A percentile compares a stretch with the other conserved stretches of the same genome.
These are phyloP conservation scores for Psidium friedrichsthalianum DNA, from an alignment of 345 rosid genomes.

Conservation along the genomic window DNA sequence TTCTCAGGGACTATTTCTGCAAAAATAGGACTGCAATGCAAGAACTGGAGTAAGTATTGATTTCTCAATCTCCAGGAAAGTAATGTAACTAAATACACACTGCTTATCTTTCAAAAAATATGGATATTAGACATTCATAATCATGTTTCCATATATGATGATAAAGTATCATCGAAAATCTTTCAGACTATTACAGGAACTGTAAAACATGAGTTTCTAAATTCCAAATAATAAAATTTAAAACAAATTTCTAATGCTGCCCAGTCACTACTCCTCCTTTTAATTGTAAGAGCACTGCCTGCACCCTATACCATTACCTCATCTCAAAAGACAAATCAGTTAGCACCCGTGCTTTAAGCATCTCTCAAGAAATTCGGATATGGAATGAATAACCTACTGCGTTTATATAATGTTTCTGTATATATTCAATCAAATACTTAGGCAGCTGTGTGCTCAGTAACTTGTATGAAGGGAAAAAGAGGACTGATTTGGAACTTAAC, in stretches of 20 bases:
- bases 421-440: neutral
- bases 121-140: neutral
- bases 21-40: slow-evolving; percentile 60
- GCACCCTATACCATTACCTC: neutral
- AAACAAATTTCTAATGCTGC: neutral
- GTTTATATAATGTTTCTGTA: neutral
- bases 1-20: slow-evolving; percentile 90
- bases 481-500: slow-evolving; percentile 21
- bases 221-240: neutral
- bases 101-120: neutral
- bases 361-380: neutral
- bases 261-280: neutral
- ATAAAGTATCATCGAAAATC: neutral
- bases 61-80: neutral
- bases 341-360: neutral
- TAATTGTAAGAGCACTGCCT: neutral
- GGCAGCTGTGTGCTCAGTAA: neutral
- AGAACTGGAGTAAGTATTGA: neutral
- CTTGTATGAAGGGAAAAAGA: neutral
- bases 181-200: neutral
- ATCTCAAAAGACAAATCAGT: neutral
- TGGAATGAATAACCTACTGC: neutral
- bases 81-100: neutral
- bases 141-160: neutral
- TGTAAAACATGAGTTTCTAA: neutral